Evolutionary conservation across 768 basidiomycete genomes (phyloP), one percentile per base, ranked within the genome.

Genomic region (Arthromyces matolae): DNA sequence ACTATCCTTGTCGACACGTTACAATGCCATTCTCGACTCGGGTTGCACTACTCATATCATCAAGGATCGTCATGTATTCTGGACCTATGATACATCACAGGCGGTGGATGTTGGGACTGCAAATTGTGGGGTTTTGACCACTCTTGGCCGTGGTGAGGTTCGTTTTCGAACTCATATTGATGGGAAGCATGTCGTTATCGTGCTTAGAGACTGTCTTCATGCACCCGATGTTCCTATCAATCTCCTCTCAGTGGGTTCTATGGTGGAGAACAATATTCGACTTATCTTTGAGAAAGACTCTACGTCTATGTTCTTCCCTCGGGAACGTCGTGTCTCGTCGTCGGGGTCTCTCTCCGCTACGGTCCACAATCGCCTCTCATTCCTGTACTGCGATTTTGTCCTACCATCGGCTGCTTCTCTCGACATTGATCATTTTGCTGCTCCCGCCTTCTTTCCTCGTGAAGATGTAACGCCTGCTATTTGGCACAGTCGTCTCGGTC

Each of bases 31-130:
- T 13, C 37, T 60, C 0, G 62, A 65, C 28, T 62, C 55, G 1
- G 64, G 60, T 0, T 56, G 55, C 22, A 58, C 52, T 0, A 44
- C 49, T 1, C 61, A 62, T 18, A 47, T 64, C 19, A 45, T 66
- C 18, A 14, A 25, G 1, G 54, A 61, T 20, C n/a, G 35, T 2
- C 14, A 28, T 0, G 12, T 43, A 2, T 64, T 66, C 33, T 55
- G 49, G 28, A 22, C 50, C 0, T 64, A 58, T 27, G 23, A 56
- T 10, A 5, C 22, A 0, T 29, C 35, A 1, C 40, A n/a, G 3
- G 45, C 53, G 0, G 24, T 47, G 0, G 25, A 40, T 25, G 50
- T 64, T n/a, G 31, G 43, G 0, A 64, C 59, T 0, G 61, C 60
- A 1, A 64, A 64, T 29, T 51, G 51, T 42, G 58, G 57, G 9